Conservation (phyloP, 106 monocot species). For the Triglochin maritima region DNA sequence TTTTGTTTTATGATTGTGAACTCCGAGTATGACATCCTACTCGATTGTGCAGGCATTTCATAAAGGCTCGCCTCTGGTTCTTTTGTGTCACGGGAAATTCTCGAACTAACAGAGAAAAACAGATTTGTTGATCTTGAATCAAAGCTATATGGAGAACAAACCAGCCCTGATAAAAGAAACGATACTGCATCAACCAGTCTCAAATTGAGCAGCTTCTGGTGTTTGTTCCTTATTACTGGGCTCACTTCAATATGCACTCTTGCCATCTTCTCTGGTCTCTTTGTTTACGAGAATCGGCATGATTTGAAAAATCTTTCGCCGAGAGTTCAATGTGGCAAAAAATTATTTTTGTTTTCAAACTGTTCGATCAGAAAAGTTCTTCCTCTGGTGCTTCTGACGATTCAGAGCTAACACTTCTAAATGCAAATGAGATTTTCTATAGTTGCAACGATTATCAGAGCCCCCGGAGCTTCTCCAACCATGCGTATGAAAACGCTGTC, state of each 20-base stretch:
- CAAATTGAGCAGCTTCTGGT: slow-evolving; percentile 22
- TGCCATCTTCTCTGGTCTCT: slow-evolving; percentile 10
- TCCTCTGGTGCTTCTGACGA: background rate
- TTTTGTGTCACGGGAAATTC: slow-evolving; percentile 17
- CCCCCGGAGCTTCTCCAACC: slow-evolving; percentile 8
- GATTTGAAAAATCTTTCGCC: background rate
- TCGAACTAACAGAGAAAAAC: slow-evolving; percentile 3
- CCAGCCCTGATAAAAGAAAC: background rate
- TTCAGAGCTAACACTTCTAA: background rate
- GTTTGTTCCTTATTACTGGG: slow-evolving; percentile 43
- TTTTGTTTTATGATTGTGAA: background rate
- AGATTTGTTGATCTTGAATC: background rate
- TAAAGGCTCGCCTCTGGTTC: slow-evolving; percentile 16
- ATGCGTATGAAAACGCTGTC: slow-evolving; percentile 2
- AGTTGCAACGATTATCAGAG: background rate
- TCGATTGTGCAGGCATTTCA: slow-evolving; percentile 19
- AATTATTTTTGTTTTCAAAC: background rate
- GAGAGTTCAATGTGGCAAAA: slow-evolving; percentile 3
- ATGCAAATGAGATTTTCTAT: background rate
- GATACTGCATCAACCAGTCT: slow-evolving; percentile 7
- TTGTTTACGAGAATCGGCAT: slow-evolving; percentile 10
- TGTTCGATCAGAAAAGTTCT: slow-evolving; percentile 12
- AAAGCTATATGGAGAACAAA: background rate
- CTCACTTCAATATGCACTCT: slow-evolving; percentile 11
- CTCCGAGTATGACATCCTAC: too few species aligned